A percentile compares a stretch with the other conserved stretches of the same genome.
Evolutionary conservation across 169 alveolate genomes (phyloP).

Genomic region (Cryptosporidium sp.): DNA sequence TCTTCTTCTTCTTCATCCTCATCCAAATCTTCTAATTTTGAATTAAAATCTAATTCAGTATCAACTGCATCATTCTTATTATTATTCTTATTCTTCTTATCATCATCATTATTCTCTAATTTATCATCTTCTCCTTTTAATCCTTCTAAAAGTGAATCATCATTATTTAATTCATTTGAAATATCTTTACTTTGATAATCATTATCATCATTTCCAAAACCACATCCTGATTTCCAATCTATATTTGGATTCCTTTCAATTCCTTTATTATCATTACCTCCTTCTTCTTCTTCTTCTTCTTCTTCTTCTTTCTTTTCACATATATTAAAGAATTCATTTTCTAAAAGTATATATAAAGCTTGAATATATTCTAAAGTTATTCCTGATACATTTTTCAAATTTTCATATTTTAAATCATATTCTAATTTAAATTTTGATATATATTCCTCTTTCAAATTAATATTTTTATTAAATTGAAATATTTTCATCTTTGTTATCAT

Average conservation of each 20-base stretch:
- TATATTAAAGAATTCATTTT: slow-evolving; percentile 57
- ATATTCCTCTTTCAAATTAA: no score
- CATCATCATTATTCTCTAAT: slow-evolving; percentile 77
- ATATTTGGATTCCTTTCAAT: slow-evolving; percentile 81
- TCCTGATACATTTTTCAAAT: background rate
- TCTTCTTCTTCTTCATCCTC: slow-evolving; percentile 84
- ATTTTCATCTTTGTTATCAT: background rate
- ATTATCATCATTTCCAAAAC: slow-evolving; percentile 81
- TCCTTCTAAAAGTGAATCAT: slow-evolving; percentile 85
- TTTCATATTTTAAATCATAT: background rate
- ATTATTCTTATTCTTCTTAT: slow-evolving; percentile 80
- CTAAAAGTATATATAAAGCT: slow-evolving; percentile 34
- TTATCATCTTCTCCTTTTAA: slow-evolving; percentile 80
- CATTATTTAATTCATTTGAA: slow-evolving; percentile 88
- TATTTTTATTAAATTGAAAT: background rate
- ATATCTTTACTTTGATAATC: slow-evolving; percentile 87
- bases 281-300: slow-evolving; percentile 77
- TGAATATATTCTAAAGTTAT: slow-evolving; percentile 27
- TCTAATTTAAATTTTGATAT: background rate
- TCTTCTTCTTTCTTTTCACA: slow-evolving; percentile 81
- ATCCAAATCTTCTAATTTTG: slow-evolving; percentile 81
- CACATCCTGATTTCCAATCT: slow-evolving; percentile 84
- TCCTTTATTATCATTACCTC: slow-evolving; percentile 77
- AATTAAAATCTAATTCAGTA: slow-evolving; percentile 82
- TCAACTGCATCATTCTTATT: slow-evolving; percentile 80